These are phyloP conservation scores for Corniculantispora saksenae DNA, from an alignment of 2,329 filamentous ascomycete species.

Conservation along the genomic window DNA sequence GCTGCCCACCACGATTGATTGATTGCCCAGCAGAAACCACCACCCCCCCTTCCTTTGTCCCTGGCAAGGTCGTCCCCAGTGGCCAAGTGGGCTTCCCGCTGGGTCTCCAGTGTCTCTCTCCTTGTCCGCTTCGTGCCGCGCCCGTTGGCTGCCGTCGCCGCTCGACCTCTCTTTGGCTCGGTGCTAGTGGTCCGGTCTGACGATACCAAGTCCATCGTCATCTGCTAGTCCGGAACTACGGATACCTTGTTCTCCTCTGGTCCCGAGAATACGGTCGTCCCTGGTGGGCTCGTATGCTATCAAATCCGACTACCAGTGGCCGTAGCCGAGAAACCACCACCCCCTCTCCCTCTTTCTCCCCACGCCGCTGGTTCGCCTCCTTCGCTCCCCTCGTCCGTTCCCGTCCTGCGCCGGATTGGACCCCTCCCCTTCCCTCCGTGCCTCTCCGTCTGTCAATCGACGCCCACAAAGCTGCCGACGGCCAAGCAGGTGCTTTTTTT, in stretches of 20 bases:
- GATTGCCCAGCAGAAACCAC: background rate
- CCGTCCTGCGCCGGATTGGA: background rate
- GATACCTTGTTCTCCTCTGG: too few species aligned
- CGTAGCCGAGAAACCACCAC: too few species aligned
- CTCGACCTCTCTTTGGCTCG: background rate
- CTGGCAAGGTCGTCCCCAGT: background rate
- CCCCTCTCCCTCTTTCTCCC: too few species aligned
- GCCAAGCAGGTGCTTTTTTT: background rate
- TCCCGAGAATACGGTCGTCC: background rate
- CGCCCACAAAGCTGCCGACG: background rate
- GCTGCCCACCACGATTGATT: background rate
- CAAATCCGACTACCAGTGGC: too few species aligned
- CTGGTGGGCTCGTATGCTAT: background rate
- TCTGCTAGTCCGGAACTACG: too few species aligned
- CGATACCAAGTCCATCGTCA: too few species aligned
- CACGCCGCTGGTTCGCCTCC: background rate
- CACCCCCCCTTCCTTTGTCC: background rate
- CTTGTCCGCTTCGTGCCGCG: background rate
- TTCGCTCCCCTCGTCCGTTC: background rate
- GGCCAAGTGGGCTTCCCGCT: conserved; percentile 1
- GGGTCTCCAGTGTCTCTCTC: conserved; percentile 1
- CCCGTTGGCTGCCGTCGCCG: conserved; percentile 3
- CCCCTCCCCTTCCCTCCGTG: background rate
- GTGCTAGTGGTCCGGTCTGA: background rate
- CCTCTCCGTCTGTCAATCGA: background rate